Conservation (phyloP, 768 basidiomycete species). For the Melanogaster broomeanus region DNA sequence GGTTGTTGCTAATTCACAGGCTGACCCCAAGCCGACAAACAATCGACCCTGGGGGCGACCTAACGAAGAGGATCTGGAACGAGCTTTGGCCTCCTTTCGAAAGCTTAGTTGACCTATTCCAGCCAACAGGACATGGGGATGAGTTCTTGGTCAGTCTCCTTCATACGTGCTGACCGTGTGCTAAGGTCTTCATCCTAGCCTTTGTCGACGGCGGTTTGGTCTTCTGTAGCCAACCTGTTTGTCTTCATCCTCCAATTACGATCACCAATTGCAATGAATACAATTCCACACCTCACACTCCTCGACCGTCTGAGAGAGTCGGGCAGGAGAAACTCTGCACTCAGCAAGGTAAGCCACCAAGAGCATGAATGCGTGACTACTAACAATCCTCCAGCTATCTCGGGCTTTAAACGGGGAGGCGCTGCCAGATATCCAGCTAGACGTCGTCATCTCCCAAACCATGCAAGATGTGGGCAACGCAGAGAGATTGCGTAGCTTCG, state of each 20-base stretch:
- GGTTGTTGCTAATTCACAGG: constrained; percentile 60
- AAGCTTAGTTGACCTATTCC: constrained; percentile 48
- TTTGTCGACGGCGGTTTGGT: constrained; percentile 52
- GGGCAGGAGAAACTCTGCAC: constrained; percentile 48
- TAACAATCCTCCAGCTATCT: constrained; percentile 42
- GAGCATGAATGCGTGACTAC: not conserved
- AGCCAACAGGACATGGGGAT: constrained; percentile 44
- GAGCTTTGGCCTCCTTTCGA: constrained; percentile 77
- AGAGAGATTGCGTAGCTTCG: constrained; percentile 64
- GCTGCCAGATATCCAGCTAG: constrained; percentile 44
- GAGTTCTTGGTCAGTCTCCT: constrained; percentile 16
- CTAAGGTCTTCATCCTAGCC: constrained; percentile 40
- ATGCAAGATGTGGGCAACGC: constrained; percentile 65
- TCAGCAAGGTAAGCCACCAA: constrained; percentile 46
- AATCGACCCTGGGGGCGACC: constrained; percentile 28
- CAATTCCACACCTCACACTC: constrained; percentile 48
- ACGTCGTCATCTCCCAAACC: constrained; percentile 56
- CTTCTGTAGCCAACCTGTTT: constrained; percentile 67
- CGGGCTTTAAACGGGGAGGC: constrained; percentile 57
- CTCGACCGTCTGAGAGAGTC: constrained; percentile 52
- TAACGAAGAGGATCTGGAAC: constrained; percentile 59
- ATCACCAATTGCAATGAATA: constrained; percentile 54
- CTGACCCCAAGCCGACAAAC: constrained; percentile 17
- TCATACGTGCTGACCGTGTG: not conserved
- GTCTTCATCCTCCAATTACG: constrained; percentile 60